Conservation (phyloP, 2,329 filamentous ascomycete species). For the Fusarium euwallaceae region DNA sequence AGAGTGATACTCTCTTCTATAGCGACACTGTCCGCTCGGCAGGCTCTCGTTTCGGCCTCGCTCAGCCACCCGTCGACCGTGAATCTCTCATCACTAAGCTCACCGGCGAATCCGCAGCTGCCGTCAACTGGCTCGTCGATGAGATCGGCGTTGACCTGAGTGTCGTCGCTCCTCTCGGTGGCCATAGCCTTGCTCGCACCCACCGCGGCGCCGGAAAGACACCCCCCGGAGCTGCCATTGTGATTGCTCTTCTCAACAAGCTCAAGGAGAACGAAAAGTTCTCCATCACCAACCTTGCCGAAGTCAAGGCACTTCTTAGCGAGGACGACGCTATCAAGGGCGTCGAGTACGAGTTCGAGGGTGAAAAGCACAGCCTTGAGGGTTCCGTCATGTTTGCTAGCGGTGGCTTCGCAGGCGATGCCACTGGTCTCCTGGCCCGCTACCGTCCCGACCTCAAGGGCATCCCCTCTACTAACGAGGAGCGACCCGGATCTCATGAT, state of each 20-base stretch:
- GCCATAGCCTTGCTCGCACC: constrained; percentile 63
- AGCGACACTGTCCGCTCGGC: constrained; percentile 70
- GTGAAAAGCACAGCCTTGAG: constrained; percentile 54
- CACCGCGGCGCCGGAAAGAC: constrained; percentile 67
- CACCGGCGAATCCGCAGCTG: constrained; percentile 60
- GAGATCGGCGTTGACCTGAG: constrained; percentile 70
- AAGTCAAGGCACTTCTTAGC: constrained; percentile 65
- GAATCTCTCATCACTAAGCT: constrained; percentile 63
- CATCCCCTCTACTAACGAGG: constrained; percentile 74
- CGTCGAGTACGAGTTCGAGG: constrained; percentile 61
- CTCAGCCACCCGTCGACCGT: constrained; percentile 47
- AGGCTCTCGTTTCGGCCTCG: constrained; percentile 55
- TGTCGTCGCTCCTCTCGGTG: constrained; percentile 70
- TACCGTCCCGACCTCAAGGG: constrained; percentile 71
- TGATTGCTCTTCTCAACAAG: constrained; percentile 65
- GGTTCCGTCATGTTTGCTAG: constrained; percentile 69
- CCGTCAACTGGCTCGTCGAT: constrained; percentile 69
- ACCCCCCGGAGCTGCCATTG: constrained; percentile 71
- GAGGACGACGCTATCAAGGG: constrained; percentile 58
- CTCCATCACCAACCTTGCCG: constrained; percentile 63
- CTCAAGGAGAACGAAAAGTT: constrained; percentile 65
- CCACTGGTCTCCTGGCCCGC: constrained; percentile 65
- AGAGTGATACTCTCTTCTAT: constrained; percentile 60
- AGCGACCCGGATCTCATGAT: constrained; percentile 65
- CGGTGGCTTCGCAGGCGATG: constrained; percentile 74